A percentile compares a stretch with the other conserved stretches of the same genome.
Conservation (phyloP, 2,329 filamentous ascomycete genomes). For the Aspergillus unguis region DNA sequence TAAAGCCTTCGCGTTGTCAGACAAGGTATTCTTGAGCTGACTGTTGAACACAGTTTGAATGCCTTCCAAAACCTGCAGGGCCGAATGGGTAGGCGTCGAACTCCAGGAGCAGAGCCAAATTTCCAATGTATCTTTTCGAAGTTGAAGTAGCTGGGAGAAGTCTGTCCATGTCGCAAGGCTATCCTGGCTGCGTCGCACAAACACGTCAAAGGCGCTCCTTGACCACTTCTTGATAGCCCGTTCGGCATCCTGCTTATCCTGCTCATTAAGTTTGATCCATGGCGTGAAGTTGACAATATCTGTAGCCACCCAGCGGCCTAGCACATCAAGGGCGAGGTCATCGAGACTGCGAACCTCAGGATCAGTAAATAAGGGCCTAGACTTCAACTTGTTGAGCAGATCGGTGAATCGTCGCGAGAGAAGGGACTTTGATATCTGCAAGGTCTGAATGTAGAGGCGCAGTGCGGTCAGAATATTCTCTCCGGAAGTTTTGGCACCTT, state of each 20-base stretch:
- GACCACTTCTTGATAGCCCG: slow-evolving; percentile 65
- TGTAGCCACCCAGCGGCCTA: slow-evolving; percentile 74
- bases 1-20: slow-evolving; percentile 62
- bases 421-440: slow-evolving; percentile 72
- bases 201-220: slow-evolving; percentile 55
- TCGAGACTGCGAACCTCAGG: slow-evolving; percentile 62
- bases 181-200: slow-evolving; percentile 61
- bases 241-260: slow-evolving; percentile 59
- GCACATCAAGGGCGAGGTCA: slow-evolving; percentile 72
- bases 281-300: slow-evolving; percentile 83
- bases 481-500: slow-evolving; percentile 47
- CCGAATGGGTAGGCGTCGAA: slow-evolving; percentile 53
- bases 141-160: slow-evolving; percentile 64
- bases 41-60: slow-evolving; percentile 67
- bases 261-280: slow-evolving; percentile 78
- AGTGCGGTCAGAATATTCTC: slow-evolving; percentile 62
- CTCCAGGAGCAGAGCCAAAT: slow-evolving; percentile 69
- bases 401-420: slow-evolving; percentile 70
- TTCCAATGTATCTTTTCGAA: slow-evolving; percentile 68
- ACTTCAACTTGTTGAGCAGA: slow-evolving; percentile 66
- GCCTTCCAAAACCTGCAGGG: slow-evolving; percentile 64
- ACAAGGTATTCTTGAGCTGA: slow-evolving; percentile 62
- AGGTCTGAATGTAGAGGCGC: slow-evolving; percentile 69
- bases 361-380: slow-evolving; percentile 69
- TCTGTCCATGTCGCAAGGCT: slow-evolving; percentile 60